Evolutionary conservation across 257 asterid genomes (phyloP).

Genomic region (Nicotiana paniculata): DNA sequence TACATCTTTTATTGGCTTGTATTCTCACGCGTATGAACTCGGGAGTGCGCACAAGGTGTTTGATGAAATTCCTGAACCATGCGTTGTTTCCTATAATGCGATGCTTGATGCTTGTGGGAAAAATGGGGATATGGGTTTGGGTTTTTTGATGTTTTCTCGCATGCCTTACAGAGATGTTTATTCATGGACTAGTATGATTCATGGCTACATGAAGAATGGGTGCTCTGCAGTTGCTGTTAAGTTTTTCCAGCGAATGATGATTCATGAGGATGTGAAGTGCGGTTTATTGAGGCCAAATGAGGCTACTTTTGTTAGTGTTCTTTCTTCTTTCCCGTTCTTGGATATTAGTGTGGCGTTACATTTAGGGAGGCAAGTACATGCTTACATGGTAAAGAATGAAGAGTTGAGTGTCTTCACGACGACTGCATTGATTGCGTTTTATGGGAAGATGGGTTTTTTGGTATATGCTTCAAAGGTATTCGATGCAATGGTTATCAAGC

Average conservation of each 20-base stretch:
- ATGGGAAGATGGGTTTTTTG: constrained; percentile 70
- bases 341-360: constrained; percentile 36
- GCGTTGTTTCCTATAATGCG: constrained; percentile 55
- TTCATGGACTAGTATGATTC: constrained; percentile 80
- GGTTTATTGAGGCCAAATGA: constrained; percentile 61
- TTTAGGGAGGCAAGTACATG: constrained; percentile 77
- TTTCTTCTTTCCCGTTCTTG: constrained; percentile 50
- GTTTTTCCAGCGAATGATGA: constrained; percentile 57
- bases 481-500: constrained; percentile 36
- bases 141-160: constrained; percentile 34
- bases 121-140: constrained; percentile 55
- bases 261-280: constrained; percentile 27
- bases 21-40: constrained; percentile 38
- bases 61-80: constrained; percentile 55
- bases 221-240: constrained; percentile 43
- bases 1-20: constrained; percentile 53
- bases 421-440: constrained; percentile 61
- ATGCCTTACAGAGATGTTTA: constrained; percentile 60
- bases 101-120: constrained; percentile 70
- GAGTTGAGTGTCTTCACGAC: constrained; percentile 52
- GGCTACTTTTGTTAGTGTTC: constrained; percentile 75
- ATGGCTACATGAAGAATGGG: constrained; percentile 44
- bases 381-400: constrained; percentile 54
- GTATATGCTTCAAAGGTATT: constrained; percentile 41
- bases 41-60: constrained; percentile 52